Evolutionary conservation across 371 early-diverging fungal genomes (phyloP), one percentile per base, ranked within the genome.

Genomic region (Apophysomyces variabilis): DNA sequence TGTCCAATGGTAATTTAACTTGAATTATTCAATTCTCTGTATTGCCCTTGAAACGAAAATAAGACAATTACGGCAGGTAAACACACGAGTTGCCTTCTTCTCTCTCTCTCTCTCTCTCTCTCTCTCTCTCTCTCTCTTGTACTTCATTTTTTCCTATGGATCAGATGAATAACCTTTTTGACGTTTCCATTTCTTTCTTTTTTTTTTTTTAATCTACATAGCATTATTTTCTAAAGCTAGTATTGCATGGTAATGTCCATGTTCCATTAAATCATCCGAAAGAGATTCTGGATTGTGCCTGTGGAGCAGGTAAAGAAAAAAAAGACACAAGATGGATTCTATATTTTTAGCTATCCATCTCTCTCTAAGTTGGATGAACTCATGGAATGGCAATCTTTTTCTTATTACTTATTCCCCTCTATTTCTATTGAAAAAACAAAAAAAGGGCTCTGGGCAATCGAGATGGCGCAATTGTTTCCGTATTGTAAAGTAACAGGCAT

Each of bases 401-500:
- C 41, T 13, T 38, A 39, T 36, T 26, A 8, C n/a, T 7, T 60
- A 43, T 54, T 16, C 36, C 50, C 54, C 54, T 32, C 54, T 41
- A 5, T 46, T 26, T 26, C 32, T 26, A 32, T n/a, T n/a, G 47
- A 50, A 14, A 14, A 13, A 11, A 41, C 41, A 5, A 41, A 41
- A 41, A 41, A 41, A 62, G 69, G 77, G 18, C 26, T 73, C 35
- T 76, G 77, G 77, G 41, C 71, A 18, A 36, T 71, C 16, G 77
- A 71, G 12, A 68, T 67, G 44, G 68, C 69, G 26, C 59, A 66
- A 54, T 45, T 9, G 50, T 77, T 69, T 66, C 76, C 78, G 54
- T 43, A 67, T n/a, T 73, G 73, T 50, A 66, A 66, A 44, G 68
- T 77, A 7, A 65, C 74, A 36, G 74, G 71, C 16, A 69, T 79